phyloP scores from a whole-genome alignment of 2,329 filamentous ascomycete genomes.

The Paradendryphiella salina region DNA sequence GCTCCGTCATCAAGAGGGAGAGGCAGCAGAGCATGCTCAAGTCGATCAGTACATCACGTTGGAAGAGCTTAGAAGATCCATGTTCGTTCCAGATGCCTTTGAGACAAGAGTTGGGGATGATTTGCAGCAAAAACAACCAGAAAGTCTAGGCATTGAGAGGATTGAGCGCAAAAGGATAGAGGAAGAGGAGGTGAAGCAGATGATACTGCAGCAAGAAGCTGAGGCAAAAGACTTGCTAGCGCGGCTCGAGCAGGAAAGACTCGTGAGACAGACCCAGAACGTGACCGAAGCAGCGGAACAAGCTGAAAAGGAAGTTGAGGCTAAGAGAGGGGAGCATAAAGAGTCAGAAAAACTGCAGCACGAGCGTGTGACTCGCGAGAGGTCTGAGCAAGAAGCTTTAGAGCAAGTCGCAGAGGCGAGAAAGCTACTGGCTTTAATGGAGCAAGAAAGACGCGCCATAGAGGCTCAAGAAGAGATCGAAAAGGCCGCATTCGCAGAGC shows the following conservation, averaged over 20 bases:
- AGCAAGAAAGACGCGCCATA: slow-evolving; percentile 7
- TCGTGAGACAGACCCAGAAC: slow-evolving; percentile 1
- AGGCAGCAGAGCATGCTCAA: neutral
- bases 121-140: neutral
- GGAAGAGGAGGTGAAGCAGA: slow-evolving; percentile 4
- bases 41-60: slow-evolving; percentile 1
- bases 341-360: slow-evolving; percentile 6
- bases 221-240: slow-evolving; percentile 4
- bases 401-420: slow-evolving; percentile 12
- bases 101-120: neutral
- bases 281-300: slow-evolving; percentile 6
- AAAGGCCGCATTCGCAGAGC: slow-evolving; percentile 7
- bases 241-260: neutral
- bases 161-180: slow-evolving; percentile 7
- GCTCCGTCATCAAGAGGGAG: neutral
- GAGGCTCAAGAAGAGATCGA: slow-evolving; percentile 10
- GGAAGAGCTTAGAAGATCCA: neutral
- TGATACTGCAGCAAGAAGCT: slow-evolving; percentile 5
- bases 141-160: slow-evolving; percentile 10
- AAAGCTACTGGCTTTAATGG: slow-evolving; percentile 11
- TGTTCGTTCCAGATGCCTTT: neutral
- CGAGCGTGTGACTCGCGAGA: slow-evolving; percentile 5
- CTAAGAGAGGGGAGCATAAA: neutral
- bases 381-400: slow-evolving; percentile 11
- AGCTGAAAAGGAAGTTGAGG: neutral